phyloP scores from a whole-genome alignment of 75 land plant species.

The Pinus albicaulis region DNA sequence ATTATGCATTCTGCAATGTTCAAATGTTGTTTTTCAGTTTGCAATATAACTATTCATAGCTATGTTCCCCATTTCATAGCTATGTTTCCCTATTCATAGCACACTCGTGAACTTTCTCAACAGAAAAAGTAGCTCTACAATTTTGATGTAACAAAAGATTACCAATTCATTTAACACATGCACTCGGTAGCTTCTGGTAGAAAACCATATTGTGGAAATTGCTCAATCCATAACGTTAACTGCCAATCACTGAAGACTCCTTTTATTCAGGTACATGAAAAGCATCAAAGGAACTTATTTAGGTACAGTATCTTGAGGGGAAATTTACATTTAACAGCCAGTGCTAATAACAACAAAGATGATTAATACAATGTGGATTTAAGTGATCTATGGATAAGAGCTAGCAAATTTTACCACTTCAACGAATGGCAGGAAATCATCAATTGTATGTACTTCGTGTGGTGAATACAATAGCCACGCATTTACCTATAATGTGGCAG shows the following conservation, averaged over 20 bases:
- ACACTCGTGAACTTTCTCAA: not conserved
- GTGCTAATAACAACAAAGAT: not conserved
- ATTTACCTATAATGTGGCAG: not conserved
- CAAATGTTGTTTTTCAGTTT: not conserved
- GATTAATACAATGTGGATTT: not conserved
- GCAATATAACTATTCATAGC: not conserved
- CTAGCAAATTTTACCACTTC: not conserved
- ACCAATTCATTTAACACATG: not conserved
- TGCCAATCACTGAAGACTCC: not conserved
- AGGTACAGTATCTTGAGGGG: not conserved
- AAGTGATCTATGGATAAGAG: not conserved
- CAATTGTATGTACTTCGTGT: not conserved
- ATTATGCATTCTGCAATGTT: not conserved
- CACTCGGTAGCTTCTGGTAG: not conserved
- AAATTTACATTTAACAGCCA: not conserved
- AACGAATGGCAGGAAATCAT: not conserved
- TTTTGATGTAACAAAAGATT: not conserved
- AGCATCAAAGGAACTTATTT: not conserved
- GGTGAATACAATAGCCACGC: slow-evolving; percentile 1
- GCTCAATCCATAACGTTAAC: not conserved
- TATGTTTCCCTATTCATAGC: not conserved
- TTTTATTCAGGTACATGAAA: not conserved
- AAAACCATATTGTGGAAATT: not conserved
- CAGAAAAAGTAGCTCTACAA: not conserved
- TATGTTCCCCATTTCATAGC: not conserved